Conservation (phyloP, 306 rosid species). For the Trifolium repens region DNA sequence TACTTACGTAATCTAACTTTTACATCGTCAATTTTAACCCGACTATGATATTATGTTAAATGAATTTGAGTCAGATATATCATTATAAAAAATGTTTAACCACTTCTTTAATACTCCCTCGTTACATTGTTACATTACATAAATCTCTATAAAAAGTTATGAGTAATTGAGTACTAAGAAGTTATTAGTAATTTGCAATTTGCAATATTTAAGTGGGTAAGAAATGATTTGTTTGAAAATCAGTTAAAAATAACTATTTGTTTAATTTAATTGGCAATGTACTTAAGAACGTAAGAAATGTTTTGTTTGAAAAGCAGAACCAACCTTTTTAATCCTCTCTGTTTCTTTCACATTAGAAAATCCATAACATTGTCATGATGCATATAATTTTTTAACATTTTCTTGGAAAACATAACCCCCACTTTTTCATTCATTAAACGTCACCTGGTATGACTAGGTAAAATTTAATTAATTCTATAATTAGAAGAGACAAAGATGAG, state of each 20-base stretch:
- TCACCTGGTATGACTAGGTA: neutral
- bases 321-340: constrained; percentile 33
- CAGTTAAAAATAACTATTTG: constrained; percentile 55
- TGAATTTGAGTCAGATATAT: too few relatives aligned
- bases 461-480: neutral
- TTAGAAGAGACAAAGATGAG: neutral
- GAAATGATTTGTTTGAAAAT: neutral
- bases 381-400: constrained; percentile 40
- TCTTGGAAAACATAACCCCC: constrained; percentile 32
- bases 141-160: too few relatives aligned
- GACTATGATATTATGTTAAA: too few relatives aligned
- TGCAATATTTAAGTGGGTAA: neutral
- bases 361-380: constrained; percentile 34
- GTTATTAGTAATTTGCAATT: neutral
- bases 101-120: too few relatives aligned
- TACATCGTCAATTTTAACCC: too few relatives aligned
- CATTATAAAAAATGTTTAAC: too few relatives aligned
- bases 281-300: constrained; percentile 30
- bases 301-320: constrained; percentile 47
- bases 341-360: constrained; percentile 37
- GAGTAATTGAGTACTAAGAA: too few relatives aligned
- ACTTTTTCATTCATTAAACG: neutral
- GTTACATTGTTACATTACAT: too few relatives aligned
- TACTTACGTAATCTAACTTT: too few relatives aligned
- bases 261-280: constrained; percentile 32